Base-by-base conservation (phyloP, 768 basidiomycete genomes). In the Steccherinum ochraceum region DNA sequence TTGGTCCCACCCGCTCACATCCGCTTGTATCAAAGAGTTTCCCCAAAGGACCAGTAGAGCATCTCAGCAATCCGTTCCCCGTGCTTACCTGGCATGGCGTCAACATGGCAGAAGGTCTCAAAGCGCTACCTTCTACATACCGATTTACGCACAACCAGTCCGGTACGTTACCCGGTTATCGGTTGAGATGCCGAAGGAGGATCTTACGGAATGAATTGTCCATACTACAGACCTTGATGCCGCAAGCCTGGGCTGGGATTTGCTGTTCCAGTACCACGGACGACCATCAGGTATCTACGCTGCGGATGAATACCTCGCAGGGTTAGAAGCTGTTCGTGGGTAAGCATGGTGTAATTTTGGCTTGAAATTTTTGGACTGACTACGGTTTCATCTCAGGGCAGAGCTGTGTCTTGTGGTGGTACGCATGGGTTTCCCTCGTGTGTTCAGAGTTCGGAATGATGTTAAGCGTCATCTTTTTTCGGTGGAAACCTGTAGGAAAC, bases 201-300 rank as follows among this genome's bases (percentile, higher is more conserved):
- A 50, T n/a, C 1, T 46, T 12, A 44, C 16, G 20, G 12, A 30
- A 5, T 35, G 16, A 16, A 7, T 35, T 16, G 30, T 7, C 7
- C 30, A 2, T 30, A 16, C 19, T 16, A 19, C 51, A 78, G 78
- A 79, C 57, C 65, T 80, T 16, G 72, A 77, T 49, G 62, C 62
- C 5, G 76, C 77, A 12, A 79, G 77, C 55, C 54, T 62, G 41
- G 77, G 77, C 5, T 79, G 79, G 75, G 78, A 82, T 52, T 51
- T 79, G 43, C 58, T 80, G 13, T 80, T 80, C 72, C 65, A 79
- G 58, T 82, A 79, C 55, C 79, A 81, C 54, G 79, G 80, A 5
- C 67, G 78, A 2, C 77, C 79, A 0, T 77, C 76, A 5, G 77
- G 78, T 1, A 79, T 79, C 13, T 79, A 69, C 54, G 77, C 74